phyloP scores from a whole-genome alignment of 345 rosid genomes.

The Pistacia integerrima region DNA sequence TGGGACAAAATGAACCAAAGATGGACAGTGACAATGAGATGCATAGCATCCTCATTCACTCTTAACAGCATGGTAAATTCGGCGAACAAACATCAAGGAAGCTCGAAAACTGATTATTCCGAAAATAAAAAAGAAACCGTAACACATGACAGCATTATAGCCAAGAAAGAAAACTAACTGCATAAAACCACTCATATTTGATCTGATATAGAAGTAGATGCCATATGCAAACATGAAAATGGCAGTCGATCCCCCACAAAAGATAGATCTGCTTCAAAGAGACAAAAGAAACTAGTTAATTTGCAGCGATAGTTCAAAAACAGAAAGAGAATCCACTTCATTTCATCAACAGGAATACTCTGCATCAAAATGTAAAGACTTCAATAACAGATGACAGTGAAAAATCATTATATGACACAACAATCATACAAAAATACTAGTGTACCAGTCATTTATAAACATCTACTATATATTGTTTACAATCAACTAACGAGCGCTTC shows the following conservation, averaged over 20 bases:
- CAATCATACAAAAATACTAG: background rate
- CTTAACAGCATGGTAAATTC: conserved; percentile 59
- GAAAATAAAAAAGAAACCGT: conserved; percentile 74
- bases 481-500: background rate
- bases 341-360: background rate
- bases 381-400: background rate
- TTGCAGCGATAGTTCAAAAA: background rate
- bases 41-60: conserved; percentile 33
- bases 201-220: conserved; percentile 61
- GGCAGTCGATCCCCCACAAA: conserved; percentile 65
- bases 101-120: conserved; percentile 59
- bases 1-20: background rate
- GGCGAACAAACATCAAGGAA: conserved; percentile 62
- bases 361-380: background rate
- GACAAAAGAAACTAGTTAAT: background rate
- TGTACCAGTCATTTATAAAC: background rate
- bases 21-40: background rate
- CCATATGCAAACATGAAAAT: conserved; percentile 73
- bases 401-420: background rate
- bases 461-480: background rate
- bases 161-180: conserved; percentile 73
- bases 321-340: background rate
- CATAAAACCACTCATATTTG: conserved; percentile 69
- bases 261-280: conserved; percentile 58
- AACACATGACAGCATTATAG: conserved; percentile 68